A percentile compares a stretch with the other conserved stretches of the same genome.
These are phyloP conservation scores for Bipolaris victoriae DNA, from an alignment of 2,329 filamentous ascomycete species.

Conservation along the genomic window DNA sequence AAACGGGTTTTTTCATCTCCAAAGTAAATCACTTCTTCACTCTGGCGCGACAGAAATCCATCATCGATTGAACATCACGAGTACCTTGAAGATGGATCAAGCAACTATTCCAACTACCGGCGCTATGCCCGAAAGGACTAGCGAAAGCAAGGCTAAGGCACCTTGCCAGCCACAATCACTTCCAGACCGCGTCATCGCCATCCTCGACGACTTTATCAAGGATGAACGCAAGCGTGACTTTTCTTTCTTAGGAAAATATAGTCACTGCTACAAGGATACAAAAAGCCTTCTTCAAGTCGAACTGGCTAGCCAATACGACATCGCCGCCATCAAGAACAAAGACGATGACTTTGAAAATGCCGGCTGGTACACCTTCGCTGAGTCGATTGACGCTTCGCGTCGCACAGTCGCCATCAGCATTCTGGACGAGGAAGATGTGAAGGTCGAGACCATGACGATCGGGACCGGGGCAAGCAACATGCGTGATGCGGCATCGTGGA, in stretches of 20 bases:
- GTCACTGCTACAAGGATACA: conserved; percentile 14
- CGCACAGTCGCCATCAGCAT: conserved; percentile 10
- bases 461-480: background rate
- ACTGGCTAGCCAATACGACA: background rate
- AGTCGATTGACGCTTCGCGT: background rate
- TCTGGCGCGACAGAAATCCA: too few species aligned
- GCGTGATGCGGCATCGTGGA: conserved; percentile 12
- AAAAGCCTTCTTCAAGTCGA: conserved; percentile 15
- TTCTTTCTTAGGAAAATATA: conserved; percentile 19
- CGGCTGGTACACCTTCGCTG: conserved; percentile 17
- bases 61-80: too few species aligned
- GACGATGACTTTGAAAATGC: background rate
- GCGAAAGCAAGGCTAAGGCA: background rate
- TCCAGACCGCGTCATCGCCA: conserved; percentile 10
- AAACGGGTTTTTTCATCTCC: too few species aligned
- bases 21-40: too few species aligned
- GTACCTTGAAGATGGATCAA: too few species aligned
- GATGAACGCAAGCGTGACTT: conserved; percentile 22
- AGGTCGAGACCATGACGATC: conserved; percentile 1
- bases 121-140: background rate
- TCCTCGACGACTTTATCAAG: conserved; percentile 17
- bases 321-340: background rate
- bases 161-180: background rate
- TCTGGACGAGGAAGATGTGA: background rate
- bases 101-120: too few species aligned